These are phyloP conservation scores for Sinapis alba DNA, from an alignment of 441 rosid genomes.

Conservation along the genomic window DNA sequence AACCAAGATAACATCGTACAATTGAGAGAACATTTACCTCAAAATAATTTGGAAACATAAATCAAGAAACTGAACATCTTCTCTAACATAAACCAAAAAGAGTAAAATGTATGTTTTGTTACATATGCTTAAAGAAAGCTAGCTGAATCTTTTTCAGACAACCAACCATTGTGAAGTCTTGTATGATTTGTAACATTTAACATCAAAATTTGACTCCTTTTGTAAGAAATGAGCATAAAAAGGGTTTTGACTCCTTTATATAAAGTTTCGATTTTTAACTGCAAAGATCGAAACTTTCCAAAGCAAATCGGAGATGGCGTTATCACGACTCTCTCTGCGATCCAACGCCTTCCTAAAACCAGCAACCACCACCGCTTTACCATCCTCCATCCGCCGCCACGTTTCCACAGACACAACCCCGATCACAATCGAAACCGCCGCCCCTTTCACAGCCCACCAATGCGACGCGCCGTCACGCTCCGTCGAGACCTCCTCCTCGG, in stretches of 20 bases:
- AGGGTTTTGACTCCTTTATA: slow-evolving; percentile 22
- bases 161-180: too few species aligned
- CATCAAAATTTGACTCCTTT: too few species aligned
- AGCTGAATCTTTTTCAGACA: not conserved
- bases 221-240: slow-evolving; percentile 15
- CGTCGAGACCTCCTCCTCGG: slow-evolving; percentile 65
- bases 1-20: too few species aligned
- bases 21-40: too few species aligned
- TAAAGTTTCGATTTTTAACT: slow-evolving; percentile 11
- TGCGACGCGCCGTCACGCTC: slow-evolving; percentile 84
- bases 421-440: slow-evolving; percentile 79
- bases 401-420: slow-evolving; percentile 75
- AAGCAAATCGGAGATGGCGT: slow-evolving; percentile 53
- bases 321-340: slow-evolving; percentile 54
- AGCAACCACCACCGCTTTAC: slow-evolving; percentile 31
- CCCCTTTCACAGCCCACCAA: slow-evolving; percentile 75
- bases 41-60: too few species aligned
- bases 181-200: too few species aligned
- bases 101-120: too few species aligned
- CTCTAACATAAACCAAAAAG: too few species aligned
- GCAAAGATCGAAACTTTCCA: not conserved
- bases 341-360: slow-evolving; percentile 51
- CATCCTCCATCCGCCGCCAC: slow-evolving; percentile 52
- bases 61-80: too few species aligned
- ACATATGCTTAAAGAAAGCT: too few species aligned